These are phyloP conservation scores for Musa schizocarpa DNA, from an alignment of 176 grass and related monocot genomes.

Conservation along the genomic window DNA sequence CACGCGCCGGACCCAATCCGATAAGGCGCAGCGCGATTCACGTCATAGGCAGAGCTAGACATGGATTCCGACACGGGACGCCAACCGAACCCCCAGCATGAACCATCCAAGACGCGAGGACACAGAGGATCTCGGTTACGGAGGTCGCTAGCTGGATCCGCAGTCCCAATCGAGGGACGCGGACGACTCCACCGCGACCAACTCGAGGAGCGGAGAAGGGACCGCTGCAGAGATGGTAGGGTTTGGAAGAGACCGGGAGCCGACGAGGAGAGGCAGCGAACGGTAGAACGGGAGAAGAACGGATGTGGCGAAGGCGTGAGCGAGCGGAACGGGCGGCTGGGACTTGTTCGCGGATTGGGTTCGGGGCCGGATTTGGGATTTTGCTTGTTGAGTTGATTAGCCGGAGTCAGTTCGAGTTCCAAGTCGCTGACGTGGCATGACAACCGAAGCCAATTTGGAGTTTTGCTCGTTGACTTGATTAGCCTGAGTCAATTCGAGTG, in stretches of 20 bases:
- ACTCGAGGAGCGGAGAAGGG: not conserved
- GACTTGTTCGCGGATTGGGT: not conserved
- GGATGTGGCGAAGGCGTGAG: not conserved
- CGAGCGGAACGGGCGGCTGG: not conserved
- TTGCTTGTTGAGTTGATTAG: too few species aligned
- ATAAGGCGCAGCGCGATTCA: constrained; percentile 4
- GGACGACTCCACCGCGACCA: not conserved
- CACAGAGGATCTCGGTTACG: not conserved
- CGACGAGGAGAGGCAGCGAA: not conserved
- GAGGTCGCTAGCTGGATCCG: not conserved
- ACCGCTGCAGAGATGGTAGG: not conserved
- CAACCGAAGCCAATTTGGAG: too few species aligned
- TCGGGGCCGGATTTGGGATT: not conserved
- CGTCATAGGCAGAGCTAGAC: not conserved
- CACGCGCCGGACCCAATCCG: not conserved
- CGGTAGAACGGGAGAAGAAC: not conserved
- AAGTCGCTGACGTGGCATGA: too few species aligned
- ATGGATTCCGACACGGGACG: not conserved
- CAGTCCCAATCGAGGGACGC: not conserved
- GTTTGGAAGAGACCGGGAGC: not conserved
- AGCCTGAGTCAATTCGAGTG: too few species aligned
- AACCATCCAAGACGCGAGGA: not conserved
- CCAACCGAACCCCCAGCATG: not conserved
- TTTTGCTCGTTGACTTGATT: too few species aligned
- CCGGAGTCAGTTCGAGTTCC: too few species aligned